These are phyloP conservation scores for Lobosporangium transversale DNA, from an alignment of 192 early-diverging fungal species.

Conservation along the genomic window DNA sequence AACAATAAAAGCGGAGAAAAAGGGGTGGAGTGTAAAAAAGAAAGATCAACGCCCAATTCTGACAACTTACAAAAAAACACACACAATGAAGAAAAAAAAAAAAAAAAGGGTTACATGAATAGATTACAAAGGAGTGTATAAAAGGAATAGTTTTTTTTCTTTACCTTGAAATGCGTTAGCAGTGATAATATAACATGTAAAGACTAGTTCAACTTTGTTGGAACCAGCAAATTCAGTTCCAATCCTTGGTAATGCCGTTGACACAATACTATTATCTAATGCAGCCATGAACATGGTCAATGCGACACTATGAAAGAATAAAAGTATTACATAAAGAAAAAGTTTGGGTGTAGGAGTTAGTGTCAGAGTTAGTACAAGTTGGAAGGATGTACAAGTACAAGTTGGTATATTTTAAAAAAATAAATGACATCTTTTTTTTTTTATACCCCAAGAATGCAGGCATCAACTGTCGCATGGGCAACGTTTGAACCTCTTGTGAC, in stretches of 20 bases:
- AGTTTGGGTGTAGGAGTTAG: no score
- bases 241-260: slow-evolving; percentile 69
- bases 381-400: no score
- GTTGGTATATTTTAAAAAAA: no score
- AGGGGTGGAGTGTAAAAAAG: no score
- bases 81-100: slow-evolving; percentile 3
- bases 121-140: no score
- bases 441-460: slow-evolving; percentile 43
- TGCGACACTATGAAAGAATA: slow-evolving; percentile 15
- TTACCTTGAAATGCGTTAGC: slow-evolving; percentile 52
- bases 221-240: slow-evolving; percentile 43
- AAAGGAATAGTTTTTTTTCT: no score
- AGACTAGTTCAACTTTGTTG: slow-evolving; percentile 45
- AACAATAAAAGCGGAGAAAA: no score
- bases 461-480: slow-evolving; percentile 38
- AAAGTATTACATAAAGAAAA: no score
- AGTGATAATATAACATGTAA: slow-evolving; percentile 51
- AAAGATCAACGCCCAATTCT: no score
- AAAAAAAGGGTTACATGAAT: not conserved
- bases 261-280: slow-evolving; percentile 70
- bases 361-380: no score
- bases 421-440: no score
- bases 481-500: slow-evolving; percentile 30
- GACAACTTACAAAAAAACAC: no score
- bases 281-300: slow-evolving; percentile 69